These are phyloP conservation scores for Paxillus ammoniavirescens DNA, from an alignment of 768 basidiomycete genomes.

Conservation along the genomic window DNA sequence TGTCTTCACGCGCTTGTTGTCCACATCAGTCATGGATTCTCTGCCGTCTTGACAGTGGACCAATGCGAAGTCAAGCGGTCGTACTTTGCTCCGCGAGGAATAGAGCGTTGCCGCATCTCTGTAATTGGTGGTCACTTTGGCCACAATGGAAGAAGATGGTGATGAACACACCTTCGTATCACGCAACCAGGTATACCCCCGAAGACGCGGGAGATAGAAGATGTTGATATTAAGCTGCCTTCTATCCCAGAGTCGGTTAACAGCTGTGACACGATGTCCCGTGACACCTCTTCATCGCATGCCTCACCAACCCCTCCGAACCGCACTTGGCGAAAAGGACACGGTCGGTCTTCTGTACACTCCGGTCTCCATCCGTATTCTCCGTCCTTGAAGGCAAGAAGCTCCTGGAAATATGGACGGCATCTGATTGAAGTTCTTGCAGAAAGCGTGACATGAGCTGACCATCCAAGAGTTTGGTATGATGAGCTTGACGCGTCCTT, in stretches of 20 bases:
- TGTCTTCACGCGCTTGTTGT: background rate
- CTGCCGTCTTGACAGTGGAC: background rate
- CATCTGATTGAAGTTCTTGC: background rate
- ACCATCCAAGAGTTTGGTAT: slow-evolving; percentile 27
- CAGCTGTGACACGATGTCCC: slow-evolving; percentile 7
- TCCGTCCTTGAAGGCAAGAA: slow-evolving; percentile 1
- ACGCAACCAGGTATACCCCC: slow-evolving; percentile 13
- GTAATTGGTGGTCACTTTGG: slow-evolving; percentile 1
- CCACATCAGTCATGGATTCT: background rate
- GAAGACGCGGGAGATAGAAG: slow-evolving; percentile 14
- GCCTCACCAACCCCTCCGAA: slow-evolving; percentile 8
- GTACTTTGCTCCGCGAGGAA: background rate
- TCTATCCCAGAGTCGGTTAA: slow-evolving; percentile 4
- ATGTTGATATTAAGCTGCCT: slow-evolving; percentile 1
- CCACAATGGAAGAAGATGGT: background rate
- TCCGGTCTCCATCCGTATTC: background rate
- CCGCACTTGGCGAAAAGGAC: slow-evolving; percentile 18
- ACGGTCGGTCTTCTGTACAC: background rate
- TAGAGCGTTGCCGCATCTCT: slow-evolving; percentile 6
- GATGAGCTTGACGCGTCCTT: slow-evolving; percentile 14
- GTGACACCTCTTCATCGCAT: slow-evolving; percentile 9
- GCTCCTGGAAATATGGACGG: slow-evolving; percentile 6
- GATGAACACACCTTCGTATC: slow-evolving; percentile 14
- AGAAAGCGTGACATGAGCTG: background rate
- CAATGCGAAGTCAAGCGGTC: slow-evolving; percentile 14